Evolutionary conservation across 176 grass and related monocot species (phyloP).

Genomic region (Dendrocalamus sinicus): DNA sequence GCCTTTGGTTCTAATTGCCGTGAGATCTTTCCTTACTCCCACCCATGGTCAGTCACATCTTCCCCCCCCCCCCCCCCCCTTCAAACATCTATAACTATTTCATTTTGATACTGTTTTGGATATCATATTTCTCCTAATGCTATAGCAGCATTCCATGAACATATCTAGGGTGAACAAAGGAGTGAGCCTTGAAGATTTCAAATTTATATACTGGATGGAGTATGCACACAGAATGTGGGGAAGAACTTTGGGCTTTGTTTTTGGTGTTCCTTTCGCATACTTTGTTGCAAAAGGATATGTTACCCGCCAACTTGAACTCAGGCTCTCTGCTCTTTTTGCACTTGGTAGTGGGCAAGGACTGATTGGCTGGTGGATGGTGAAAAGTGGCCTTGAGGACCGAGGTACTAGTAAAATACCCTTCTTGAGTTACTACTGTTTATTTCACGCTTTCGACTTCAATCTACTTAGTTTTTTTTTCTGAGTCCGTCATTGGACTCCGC

Average conservation of each 20-base stretch:
- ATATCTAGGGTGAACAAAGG: slow-evolving; percentile 83
- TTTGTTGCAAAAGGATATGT: slow-evolving; percentile 92
- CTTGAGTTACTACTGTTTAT: neutral
- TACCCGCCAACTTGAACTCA: slow-evolving; percentile 84
- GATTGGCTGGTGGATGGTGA: slow-evolving; percentile 99
- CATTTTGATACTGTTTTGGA: neutral
- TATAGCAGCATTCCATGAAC: slow-evolving; percentile 32
- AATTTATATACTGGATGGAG: slow-evolving; percentile 99
- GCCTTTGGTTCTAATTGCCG: slow-evolving; percentile 13
- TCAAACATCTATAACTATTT: slow-evolving; percentile 12
- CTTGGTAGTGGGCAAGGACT: slow-evolving; percentile 87
- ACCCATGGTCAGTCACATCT: neutral
- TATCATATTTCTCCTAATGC: slow-evolving; percentile 44
- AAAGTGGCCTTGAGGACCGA: slow-evolving; percentile 83
- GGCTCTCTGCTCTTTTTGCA: slow-evolving; percentile 75
- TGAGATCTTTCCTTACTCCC: slow-evolving; percentile 2
- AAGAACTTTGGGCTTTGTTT: slow-evolving; percentile 78
- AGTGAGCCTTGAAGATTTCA: slow-evolving; percentile 91
- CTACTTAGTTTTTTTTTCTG: no score
- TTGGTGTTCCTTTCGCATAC: slow-evolving; percentile 82
- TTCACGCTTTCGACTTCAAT: no score
- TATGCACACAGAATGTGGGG: slow-evolving; percentile 99
- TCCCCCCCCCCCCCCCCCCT: neutral
- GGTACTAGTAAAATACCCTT: slow-evolving; percentile 41
- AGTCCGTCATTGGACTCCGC: no score